phyloP scores from a whole-genome alignment of 2,329 filamentous ascomycete species.

The Colletotrichum coccodes region DNA sequence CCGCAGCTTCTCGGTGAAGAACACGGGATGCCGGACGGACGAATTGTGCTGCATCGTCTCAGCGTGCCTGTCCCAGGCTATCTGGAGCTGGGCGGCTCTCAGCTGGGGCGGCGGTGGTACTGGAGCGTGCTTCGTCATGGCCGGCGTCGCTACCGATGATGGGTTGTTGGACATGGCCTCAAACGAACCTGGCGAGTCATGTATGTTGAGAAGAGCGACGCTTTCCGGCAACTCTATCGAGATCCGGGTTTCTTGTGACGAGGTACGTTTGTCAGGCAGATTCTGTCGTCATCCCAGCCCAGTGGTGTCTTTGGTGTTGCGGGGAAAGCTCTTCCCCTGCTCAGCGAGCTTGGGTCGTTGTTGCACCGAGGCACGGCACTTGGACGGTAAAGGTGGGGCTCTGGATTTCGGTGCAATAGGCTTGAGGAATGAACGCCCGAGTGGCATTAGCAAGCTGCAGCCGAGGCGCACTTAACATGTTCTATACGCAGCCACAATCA shows the following conservation, averaged over 20 bases:
- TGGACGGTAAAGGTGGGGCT: neutral
- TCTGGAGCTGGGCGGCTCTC: slow-evolving; percentile 32
- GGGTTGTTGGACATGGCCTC: neutral
- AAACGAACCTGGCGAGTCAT: neutral
- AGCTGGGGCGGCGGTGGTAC: neutral
- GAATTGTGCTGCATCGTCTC: slow-evolving; percentile 55
- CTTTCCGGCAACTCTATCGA: neutral
- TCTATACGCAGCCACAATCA: neutral
- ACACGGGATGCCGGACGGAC: slow-evolving; percentile 76
- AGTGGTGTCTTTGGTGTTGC: slow-evolving; percentile 7
- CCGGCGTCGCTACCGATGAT: neutral
- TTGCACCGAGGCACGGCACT: slow-evolving; percentile 4
- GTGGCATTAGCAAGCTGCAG: neutral
- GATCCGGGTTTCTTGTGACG: neutral
- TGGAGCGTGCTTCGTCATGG: slow-evolving; percentile 12
- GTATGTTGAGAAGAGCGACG: neutral
- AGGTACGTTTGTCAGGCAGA: neutral
- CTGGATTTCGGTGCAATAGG: neutral
- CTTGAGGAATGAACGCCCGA: neutral
- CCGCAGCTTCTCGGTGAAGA: slow-evolving; percentile 74
- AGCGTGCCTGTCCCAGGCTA: slow-evolving; percentile 39
- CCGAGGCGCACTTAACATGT: neutral
- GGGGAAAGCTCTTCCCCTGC: slow-evolving; percentile 19
- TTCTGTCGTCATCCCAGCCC: slow-evolving; percentile 24
- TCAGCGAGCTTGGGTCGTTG: neutral